Evolutionary conservation across 2,329 filamentous ascomycete genomes (phyloP).

Genomic region (Stagonosporopsis vannaccii): DNA sequence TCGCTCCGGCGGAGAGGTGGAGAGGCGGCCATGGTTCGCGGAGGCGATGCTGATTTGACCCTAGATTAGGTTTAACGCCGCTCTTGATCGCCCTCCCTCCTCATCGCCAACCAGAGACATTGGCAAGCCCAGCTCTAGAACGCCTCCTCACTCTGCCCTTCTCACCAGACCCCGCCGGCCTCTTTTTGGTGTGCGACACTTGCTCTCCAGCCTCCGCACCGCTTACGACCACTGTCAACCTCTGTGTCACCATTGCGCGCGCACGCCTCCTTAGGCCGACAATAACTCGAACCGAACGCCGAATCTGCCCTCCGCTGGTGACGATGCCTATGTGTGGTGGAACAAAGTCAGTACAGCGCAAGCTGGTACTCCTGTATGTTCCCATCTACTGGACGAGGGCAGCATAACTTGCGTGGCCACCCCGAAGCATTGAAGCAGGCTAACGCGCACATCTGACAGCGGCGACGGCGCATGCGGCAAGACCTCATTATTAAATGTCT

Average conservation of each 20-base stretch:
- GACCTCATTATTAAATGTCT: conserved; percentile 96
- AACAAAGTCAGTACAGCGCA: conserved; percentile 84
- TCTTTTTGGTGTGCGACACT: conserved; percentile 14
- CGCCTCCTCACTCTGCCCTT: conserved; percentile 26
- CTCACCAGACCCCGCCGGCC: conserved; percentile 25
- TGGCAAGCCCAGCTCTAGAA: conserved; percentile 29
- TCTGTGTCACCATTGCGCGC: conserved; percentile 34
- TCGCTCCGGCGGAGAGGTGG: conserved; percentile 20
- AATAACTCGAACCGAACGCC: conserved; percentile 32
- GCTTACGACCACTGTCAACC: conserved; percentile 19
- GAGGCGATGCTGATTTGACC: conserved; percentile 16
- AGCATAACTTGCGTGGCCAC: conserved; percentile 5
- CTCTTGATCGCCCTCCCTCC: conserved; percentile 18
- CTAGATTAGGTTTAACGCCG: conserved; percentile 26
- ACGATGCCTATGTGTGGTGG: conserved; percentile 59
- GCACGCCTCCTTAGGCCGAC: conserved; percentile 35
- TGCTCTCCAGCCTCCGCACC: conserved; percentile 17
- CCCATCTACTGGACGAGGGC: background rate
- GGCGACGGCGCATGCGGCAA: conserved; percentile 97
- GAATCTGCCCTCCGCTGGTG: conserved; percentile 25
- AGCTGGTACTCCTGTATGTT: conserved; percentile 89
- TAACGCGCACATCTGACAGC: conserved; percentile 57
- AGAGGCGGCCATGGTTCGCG: conserved; percentile 25
- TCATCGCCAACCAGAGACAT: conserved; percentile 25
- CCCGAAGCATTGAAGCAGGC: conserved; percentile 28